phyloP scores from a whole-genome alignment of 2,329 filamentous ascomycete species.

The Pezizomycotina sp. region DNA sequence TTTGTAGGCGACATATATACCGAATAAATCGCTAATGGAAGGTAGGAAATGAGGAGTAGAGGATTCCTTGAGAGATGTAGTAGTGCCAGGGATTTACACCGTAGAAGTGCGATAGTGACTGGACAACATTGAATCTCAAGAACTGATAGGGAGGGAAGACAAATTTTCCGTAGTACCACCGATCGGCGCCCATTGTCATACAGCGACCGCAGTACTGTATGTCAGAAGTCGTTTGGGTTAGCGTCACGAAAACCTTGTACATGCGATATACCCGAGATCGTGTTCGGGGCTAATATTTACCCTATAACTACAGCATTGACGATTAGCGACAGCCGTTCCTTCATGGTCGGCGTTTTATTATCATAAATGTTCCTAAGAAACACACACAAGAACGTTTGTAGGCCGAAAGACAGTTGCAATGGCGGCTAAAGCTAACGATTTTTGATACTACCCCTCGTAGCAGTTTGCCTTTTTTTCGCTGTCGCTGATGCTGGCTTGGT shows the following conservation, averaged over 20 bases:
- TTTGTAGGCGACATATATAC: conserved; percentile 34
- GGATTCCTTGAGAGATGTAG: conserved; percentile 84
- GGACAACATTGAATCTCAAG: conserved; percentile 76
- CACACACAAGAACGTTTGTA: conserved; percentile 76
- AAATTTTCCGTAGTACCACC: conserved; percentile 67
- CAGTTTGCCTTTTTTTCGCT: conserved; percentile 6
- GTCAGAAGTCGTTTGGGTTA: conserved; percentile 3
- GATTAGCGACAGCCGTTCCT: conserved; percentile 1
- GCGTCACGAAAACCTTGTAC: not conserved
- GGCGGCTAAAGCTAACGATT: conserved; percentile 42
- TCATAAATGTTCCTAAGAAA: conserved; percentile 35
- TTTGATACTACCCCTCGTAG: conserved; percentile 12
- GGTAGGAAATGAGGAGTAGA: conserved; percentile 62
- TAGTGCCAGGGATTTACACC: conserved; percentile 83
- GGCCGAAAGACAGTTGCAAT: conserved; percentile 72
- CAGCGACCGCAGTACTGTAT: conserved; percentile 40
- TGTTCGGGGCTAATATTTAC: not conserved
- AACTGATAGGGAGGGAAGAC: conserved; percentile 77
- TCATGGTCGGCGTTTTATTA: conserved; percentile 24
- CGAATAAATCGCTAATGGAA: conserved; percentile 52
- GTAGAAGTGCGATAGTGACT: conserved; percentile 82
- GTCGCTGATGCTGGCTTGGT: conserved; percentile 3
- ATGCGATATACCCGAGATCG: too few species aligned
- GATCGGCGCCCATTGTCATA: conserved; percentile 44
- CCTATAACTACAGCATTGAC: conserved; percentile 1